Evolutionary conservation across 768 basidiomycete species (phyloP), one percentile per base, ranked within the genome.

Genomic region (Boletus sp.): DNA sequence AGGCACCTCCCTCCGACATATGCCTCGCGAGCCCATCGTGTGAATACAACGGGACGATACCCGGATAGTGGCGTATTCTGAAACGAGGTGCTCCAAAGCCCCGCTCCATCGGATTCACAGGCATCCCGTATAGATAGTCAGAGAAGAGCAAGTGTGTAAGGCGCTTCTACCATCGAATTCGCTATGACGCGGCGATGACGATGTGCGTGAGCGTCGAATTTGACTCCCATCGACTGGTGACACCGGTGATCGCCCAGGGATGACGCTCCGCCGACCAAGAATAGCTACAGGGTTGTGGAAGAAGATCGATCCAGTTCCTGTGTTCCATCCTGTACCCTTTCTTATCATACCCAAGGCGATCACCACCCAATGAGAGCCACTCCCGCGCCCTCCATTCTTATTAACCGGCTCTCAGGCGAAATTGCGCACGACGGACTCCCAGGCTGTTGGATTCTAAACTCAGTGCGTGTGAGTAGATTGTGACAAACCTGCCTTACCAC

Each of bases 391-490:
- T 41, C 42, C 39, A 35, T 49, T n/a, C 28, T 2, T 29, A 28
- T 50, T 52, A 32, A 10, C 56, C 47, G 53, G 47, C 55, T 67
- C 66, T 51, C 68, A 70, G 57, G 65, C 55, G 30, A 53, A 57
- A 49, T 47, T 56, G 45, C 57, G 45, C 54, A 51, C 48, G 40
- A 52, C 54, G 41, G 54, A 50, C 67, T 68, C 67, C 58, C 68
- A 68, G 57, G 63, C 63, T 36, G 45, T 24, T 11, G 48, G 44
- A 47, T 61, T 46, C 54, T 32, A 35, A 58, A 61, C 50, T 46
- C 28, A 32, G 5, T 35, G 39, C 42, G 62, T 67, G 67, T 70
- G 67, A 67, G 66, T 62, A 58, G 44, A 56, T 55, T 29, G 56
- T 20, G 39, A 49, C 37, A 41, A 48, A 50, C 40, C 12, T 30